Base-by-base conservation (phyloP, 805 yeast genomes). In the Zygosaccharomyces rouxii region DNA sequence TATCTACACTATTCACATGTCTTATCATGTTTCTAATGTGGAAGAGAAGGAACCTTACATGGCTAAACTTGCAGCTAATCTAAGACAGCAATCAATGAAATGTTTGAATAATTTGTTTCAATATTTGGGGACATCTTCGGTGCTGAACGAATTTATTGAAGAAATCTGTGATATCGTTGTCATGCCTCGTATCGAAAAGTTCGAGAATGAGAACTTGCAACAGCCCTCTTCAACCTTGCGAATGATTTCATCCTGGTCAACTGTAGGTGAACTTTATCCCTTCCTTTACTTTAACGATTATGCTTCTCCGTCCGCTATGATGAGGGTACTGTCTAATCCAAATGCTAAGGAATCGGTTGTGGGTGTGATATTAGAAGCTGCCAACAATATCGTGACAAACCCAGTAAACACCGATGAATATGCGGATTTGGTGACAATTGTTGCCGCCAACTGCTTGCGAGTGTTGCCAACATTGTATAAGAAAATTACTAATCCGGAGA, bases 211-310 rank as follows among this genome's bases (percentile, higher is more conserved):
- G 58, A 94, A 92, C 63, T 71, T 84, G 28, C 95, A 89, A 60
- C 89, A 85, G 58, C 83, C 92, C 0, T 89, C 97, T 0, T 77
- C 95, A 0, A 63, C 92, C 38, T 69, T 90, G 78, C 78, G 73
- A 48, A 62, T 89, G 7, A 76, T 92, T 58, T 66, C 79, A 5
- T 69, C 76, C 7, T 78, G 95, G 81, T 70, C 85, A 42, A 61
- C 72, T 4, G 62, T 68, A 28, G 69, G 71, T 4, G 69, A 70
- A 19, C 71, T 83, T 33, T 68, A 74, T 41, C 71, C 72, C 11
- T 78, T 84, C 50, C 66, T 88, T 38, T 74, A 74, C 47, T 66
- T 73, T 47, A 85, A 86, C 53, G 76, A 83, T 40, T 72, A 67
- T 44, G 71, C 77, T 1, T 78, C 89, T 6, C 73, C 78, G 0